phyloP scores from a whole-genome alignment of 768 basidiomycete genomes.

The Boletus reticulatus region DNA sequence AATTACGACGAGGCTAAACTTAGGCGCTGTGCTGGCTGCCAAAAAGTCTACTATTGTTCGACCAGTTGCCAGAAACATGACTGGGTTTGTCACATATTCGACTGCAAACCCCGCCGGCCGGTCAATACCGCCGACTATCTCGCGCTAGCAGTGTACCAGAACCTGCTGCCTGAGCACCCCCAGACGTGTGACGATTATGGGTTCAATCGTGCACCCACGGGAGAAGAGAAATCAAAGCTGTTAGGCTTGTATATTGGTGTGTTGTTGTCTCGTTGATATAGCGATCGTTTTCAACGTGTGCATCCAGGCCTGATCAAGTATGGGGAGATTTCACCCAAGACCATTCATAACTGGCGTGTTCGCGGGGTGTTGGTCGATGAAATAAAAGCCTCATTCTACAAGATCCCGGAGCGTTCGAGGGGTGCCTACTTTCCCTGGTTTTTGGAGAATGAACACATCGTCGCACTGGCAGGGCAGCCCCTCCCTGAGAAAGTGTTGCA shows the following conservation, averaged over 20 bases:
- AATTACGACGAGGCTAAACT: not conserved
- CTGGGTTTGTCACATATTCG: slow-evolving; percentile 4
- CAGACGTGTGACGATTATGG: slow-evolving; percentile 3
- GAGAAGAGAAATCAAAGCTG: not conserved
- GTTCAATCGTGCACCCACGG: not conserved
- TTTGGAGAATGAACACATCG: slow-evolving; percentile 1
- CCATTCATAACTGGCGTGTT: slow-evolving; percentile 1
- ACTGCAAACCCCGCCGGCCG: slow-evolving; percentile 3
- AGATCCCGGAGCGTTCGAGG: not conserved
- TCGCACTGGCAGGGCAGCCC: not conserved
- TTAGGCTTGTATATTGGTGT: slow-evolving; percentile 3
- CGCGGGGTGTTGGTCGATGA: slow-evolving; percentile 1
- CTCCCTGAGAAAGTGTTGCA: not conserved
- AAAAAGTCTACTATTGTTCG: slow-evolving; percentile 2
- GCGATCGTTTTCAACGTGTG: not conserved
- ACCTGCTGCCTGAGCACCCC: not conserved
- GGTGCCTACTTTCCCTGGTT: slow-evolving; percentile 2
- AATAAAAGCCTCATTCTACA: not conserved
- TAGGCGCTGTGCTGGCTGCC: slow-evolving; percentile 1
- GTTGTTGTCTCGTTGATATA: not conserved
- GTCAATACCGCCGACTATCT: slow-evolving; percentile 3
- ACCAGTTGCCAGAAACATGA: not conserved
- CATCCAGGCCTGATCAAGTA: not conserved
- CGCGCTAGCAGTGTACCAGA: not conserved
- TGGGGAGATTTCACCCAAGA: not conserved